These are phyloP conservation scores for Puccinia polysora DNA, from an alignment of 1,284 basidiomycete species.

Conservation along the genomic window DNA sequence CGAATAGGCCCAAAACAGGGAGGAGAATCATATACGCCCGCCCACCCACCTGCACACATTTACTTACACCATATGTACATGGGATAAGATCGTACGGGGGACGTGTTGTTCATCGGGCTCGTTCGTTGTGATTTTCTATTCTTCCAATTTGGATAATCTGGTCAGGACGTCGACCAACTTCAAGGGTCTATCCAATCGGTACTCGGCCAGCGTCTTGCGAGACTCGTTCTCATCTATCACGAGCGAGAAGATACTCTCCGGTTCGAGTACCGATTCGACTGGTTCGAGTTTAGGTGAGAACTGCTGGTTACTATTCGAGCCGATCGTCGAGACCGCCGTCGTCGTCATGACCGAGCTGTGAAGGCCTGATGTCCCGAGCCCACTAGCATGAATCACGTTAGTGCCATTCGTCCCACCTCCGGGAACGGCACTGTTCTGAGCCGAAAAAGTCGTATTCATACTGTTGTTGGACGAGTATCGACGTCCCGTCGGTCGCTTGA, in stretches of 20 bases:
- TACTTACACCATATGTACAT: no score
- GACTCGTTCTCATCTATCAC: constrained; percentile 41
- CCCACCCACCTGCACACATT: no score
- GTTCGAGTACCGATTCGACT: constrained; percentile 25
- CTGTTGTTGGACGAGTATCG: constrained; percentile 31
- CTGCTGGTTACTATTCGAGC: background rate
- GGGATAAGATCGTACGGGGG: no score
- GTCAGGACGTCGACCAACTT: constrained; percentile 24
- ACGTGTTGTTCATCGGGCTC: no score
- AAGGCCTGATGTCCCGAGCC: background rate
- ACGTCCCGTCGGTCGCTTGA: background rate
- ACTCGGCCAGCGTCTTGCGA: constrained; percentile 38
- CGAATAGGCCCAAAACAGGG: no score
- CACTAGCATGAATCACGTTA: background rate
- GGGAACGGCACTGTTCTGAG: background rate
- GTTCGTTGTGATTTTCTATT: background rate
- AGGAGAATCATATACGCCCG: no score
- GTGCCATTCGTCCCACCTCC: no score
- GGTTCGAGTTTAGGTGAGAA: constrained; percentile 29
- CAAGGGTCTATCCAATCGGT: constrained; percentile 25
- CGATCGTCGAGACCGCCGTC: background rate
- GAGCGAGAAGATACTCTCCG: constrained; percentile 36
- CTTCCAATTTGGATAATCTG: constrained; percentile 13
- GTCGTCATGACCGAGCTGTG: no score
- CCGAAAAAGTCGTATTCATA: constrained; percentile 5